Conservation (phyloP, 352 stramenopile genomes). For the Phytopythium aichiense region DNA sequence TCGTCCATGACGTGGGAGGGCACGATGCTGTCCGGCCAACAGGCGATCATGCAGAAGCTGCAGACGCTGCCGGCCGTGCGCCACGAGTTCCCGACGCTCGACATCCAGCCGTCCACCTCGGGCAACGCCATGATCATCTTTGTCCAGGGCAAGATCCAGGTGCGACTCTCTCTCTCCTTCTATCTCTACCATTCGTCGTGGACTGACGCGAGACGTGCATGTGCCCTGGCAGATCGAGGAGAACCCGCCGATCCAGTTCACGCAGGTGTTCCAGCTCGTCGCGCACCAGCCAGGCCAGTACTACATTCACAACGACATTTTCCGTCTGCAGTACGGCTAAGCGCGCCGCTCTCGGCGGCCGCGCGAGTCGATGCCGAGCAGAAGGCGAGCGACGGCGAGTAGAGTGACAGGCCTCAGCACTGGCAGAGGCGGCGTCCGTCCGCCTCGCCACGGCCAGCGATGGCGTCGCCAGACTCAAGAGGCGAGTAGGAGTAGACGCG, state of each 20-base stretch:
- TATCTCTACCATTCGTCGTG: background rate
- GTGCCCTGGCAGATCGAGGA: conserved; percentile 77
- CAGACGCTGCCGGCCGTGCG: conserved; percentile 52
- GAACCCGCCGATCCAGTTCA: conserved; percentile 95
- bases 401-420: background rate
- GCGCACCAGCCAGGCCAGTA: conserved; percentile 90
- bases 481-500: conserved; percentile 6
- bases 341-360: background rate
- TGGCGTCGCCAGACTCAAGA: background rate
- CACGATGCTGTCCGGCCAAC: conserved; percentile 57
- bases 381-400: background rate
- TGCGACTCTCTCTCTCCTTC: background rate
- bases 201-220: background rate
- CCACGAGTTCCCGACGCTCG: conserved; percentile 87
- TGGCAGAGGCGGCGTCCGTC: background rate
- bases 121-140: conserved; percentile 94
- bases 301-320: conserved; percentile 98
- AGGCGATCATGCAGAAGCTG: conserved; percentile 90
- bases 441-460: background rate
- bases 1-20: conserved; percentile 84
- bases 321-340: conserved; percentile 97
- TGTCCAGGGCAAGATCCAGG: conserved; percentile 89
- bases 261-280: conserved; percentile 96
- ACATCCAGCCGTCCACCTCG: conserved; percentile 92
- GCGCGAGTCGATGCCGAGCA: background rate